Evolutionary conservation across 2,329 filamentous ascomycete genomes (phyloP), one percentile per base, ranked within the genome.

Genomic region (Colletotrichum viniferum): DNA sequence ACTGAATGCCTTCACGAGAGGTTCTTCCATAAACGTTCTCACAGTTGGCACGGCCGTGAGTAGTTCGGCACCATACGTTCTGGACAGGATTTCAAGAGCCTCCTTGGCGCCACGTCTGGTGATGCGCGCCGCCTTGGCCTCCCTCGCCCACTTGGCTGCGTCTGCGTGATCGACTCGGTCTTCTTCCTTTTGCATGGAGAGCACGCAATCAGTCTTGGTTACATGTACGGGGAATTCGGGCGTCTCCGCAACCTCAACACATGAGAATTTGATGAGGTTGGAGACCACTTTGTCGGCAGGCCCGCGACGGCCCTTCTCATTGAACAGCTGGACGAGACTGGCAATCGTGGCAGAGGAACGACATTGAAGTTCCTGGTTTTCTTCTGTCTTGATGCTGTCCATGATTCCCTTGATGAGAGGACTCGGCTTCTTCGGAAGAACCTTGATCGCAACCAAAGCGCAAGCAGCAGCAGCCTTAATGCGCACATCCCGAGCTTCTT

Each of bases 131-230:
- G 95, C 95, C 84, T 93, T 96, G 34, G 95, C 95, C 84, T 99
- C 97, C 77, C 90, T 91, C 38, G 97, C 97, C 85, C 96, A 98
- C 81, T 95, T 96, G 36, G 92, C 95, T 30, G 95, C 95, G 86
- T 98, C 96, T 1, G 94, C 92, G 80, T 98, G 96, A 79, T 99
- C 97, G 78, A 96, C 93, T 60, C 97, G 91, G 81, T 99, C 97
- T 84, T 99, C 97, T 82, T 99, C 97, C 85, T 99, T 99, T 79
- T 96, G 95, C 84, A 99, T 92, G 0, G 97, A 98, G 18, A 99
- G 86, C 71, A 99, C 97, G 16, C 94, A 93, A 77, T 93, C 92
- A 61, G 93, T 94, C 81, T 97, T 93, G 58, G 88, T 84, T 3
- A 94, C 94, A 80, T 98, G 97, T 32, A 94, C 93, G 6, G 93